phyloP scores from a whole-genome alignment of 129 eudicot genomes.

The Heracleum sosnowskyi region DNA sequence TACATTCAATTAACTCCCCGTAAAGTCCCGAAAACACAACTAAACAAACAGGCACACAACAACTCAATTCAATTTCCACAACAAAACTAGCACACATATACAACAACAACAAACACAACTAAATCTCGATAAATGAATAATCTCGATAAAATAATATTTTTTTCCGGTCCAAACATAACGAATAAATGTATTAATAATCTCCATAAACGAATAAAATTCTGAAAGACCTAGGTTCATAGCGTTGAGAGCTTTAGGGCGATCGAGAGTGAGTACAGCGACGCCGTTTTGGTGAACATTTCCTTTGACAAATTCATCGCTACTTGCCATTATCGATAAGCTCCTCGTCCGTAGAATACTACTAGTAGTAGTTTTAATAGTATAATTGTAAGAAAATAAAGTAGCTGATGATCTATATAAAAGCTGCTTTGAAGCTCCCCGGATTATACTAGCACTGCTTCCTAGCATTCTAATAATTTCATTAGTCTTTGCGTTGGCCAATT shows the following conservation, averaged over 20 bases:
- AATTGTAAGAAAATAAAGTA: too few relatives aligned
- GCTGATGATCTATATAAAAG: slow-evolving; percentile 16
- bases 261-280: slow-evolving; percentile 86
- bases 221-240: slow-evolving; percentile 88
- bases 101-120: too few relatives aligned
- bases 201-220: not conserved
- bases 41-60: not conserved
- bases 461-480: too few relatives aligned
- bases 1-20: too few relatives aligned
- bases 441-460: not conserved
- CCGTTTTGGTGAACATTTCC: slow-evolving; percentile 77
- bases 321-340: slow-evolving; percentile 50
- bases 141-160: not conserved
- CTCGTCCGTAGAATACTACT: not conserved
- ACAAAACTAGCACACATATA: not conserved
- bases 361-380: too few relatives aligned
- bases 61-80: not conserved
- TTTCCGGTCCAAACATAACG: too few relatives aligned
- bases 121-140: not conserved
- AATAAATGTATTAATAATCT: not conserved
- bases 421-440: slow-evolving; percentile 12
- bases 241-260: slow-evolving; percentile 95
- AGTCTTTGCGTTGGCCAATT: too few relatives aligned
- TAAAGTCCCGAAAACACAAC: not conserved
- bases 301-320: slow-evolving; percentile 56